These are phyloP conservation scores for Brassica balearica DNA, from an alignment of 441 rosid species.

Conservation along the genomic window DNA sequence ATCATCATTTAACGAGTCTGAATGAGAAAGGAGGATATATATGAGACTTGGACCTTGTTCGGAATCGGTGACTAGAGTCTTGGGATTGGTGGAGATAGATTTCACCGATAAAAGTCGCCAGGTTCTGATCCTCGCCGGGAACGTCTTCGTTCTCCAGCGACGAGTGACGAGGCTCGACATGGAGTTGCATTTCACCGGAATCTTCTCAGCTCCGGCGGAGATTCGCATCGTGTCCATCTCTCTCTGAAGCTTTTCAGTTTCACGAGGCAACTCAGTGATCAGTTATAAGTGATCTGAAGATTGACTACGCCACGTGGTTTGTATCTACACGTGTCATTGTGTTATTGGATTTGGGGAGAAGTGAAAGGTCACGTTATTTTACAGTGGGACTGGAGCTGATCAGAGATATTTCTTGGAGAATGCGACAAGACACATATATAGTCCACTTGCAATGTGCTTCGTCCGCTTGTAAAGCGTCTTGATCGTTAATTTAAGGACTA, in stretches of 20 bases:
- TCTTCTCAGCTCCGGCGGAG: conserved; percentile 42
- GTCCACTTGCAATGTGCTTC: conserved; percentile 16
- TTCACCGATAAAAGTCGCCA: conserved; percentile 43
- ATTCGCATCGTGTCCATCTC: conserved; percentile 52
- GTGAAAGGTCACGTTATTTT: conserved; percentile 25
- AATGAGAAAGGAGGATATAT: too few species aligned
- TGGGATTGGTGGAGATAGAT: conserved; percentile 56
- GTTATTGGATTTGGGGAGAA: not conserved
- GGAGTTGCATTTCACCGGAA: conserved; percentile 38
- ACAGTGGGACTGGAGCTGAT: conserved; percentile 7
- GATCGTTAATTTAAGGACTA: conserved; percentile 4
- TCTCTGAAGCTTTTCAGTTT: conserved; percentile 18
- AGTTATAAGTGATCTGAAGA: conserved; percentile 25
- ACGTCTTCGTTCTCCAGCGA: too few species aligned
- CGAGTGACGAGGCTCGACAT: conserved; percentile 45
- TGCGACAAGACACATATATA: not conserved
- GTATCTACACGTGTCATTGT: not conserved
- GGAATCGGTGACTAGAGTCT: conserved; percentile 43
- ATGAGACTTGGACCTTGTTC: conserved; percentile 55
- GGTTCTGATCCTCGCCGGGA: conserved; percentile 42
- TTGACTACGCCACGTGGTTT: conserved; percentile 27
- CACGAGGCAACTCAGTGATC: conserved; percentile 37
- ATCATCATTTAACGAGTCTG: not conserved
- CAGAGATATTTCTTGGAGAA: conserved; percentile 40
- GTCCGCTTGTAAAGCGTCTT: conserved; percentile 35